Evolutionary conservation across 768 basidiomycete species (phyloP).

Genomic region (Nidularia pulvinata): DNA sequence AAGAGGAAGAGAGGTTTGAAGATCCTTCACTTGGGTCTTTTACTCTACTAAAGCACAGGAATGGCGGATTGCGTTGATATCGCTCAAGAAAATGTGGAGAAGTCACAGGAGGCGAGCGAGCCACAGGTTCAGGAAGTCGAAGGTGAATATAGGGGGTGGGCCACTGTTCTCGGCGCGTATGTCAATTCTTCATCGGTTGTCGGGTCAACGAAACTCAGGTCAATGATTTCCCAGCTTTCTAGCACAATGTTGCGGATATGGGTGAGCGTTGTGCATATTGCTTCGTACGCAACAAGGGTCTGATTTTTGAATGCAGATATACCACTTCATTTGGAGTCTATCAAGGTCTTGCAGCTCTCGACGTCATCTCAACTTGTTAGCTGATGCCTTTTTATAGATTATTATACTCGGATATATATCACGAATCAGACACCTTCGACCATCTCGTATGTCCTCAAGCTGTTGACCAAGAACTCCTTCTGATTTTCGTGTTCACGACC

Average conservation of each 20-base stretch:
- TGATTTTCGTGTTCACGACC: not conserved
- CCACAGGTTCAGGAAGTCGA: not conserved
- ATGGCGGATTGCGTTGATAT: too few relatives aligned
- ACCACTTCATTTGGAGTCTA: constrained; percentile 39
- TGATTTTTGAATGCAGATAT: constrained; percentile 18
- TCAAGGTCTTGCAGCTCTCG: constrained; percentile 28
- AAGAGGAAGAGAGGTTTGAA: too few relatives aligned
- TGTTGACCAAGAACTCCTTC: not conserved
- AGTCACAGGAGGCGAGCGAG: too few relatives aligned
- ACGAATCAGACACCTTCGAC: constrained; percentile 30
- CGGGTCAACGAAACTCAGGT: not conserved
- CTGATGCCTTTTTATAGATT: constrained; percentile 20
- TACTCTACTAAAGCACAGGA: too few relatives aligned
- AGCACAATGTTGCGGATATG: constrained; percentile 34
- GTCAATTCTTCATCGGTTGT: not conserved
- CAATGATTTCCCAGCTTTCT: constrained; percentile 22
- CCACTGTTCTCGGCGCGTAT: not conserved
- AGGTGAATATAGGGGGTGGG: not conserved
- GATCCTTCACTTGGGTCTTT: too few relatives aligned
- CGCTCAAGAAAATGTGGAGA: too few relatives aligned
- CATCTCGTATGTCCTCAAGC: constrained; percentile 27
- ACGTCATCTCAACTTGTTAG: not conserved
- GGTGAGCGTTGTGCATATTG: constrained; percentile 11
- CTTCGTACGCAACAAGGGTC: not conserved
- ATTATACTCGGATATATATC: constrained; percentile 33